Conservation (phyloP, 2,329 filamentous ascomycete species). For the Phialophora tarda region DNA sequence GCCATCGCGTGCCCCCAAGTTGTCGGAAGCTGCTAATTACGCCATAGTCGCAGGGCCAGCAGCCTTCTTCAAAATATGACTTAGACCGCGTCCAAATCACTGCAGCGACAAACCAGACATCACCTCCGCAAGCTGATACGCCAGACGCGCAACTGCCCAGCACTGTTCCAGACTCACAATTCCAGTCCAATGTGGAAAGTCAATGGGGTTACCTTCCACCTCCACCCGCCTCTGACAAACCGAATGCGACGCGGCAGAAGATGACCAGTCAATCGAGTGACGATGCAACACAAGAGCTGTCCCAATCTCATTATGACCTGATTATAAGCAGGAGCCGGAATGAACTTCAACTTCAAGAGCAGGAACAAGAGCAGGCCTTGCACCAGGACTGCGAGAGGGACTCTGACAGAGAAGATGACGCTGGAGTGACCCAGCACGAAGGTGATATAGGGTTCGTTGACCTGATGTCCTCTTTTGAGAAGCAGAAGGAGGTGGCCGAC, state of each 20-base stretch:
- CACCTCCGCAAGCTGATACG: neutral
- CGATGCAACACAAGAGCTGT: slow-evolving; percentile 53
- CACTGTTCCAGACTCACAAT: slow-evolving; percentile 37
- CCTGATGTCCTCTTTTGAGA: slow-evolving; percentile 48
- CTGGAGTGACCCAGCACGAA: slow-evolving; percentile 48
- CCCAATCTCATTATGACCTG: slow-evolving; percentile 52
- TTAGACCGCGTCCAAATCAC: slow-evolving; percentile 8
- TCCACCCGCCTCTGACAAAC: slow-evolving; percentile 10
- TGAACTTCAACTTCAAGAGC: slow-evolving; percentile 37
- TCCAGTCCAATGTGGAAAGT: slow-evolving; percentile 22
- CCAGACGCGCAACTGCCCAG: slow-evolving; percentile 33
- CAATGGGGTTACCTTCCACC: slow-evolving; percentile 18
- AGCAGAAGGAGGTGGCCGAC: slow-evolving; percentile 20
- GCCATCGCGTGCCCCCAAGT: neutral
- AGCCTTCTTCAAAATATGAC: slow-evolving; percentile 23
- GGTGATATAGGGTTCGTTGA: slow-evolving; percentile 53
- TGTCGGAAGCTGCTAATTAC: slow-evolving; percentile 29
- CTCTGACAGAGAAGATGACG: slow-evolving; percentile 42
- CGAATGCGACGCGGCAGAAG: slow-evolving; percentile 29
- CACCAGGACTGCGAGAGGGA: slow-evolving; percentile 19
- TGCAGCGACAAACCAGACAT: neutral
- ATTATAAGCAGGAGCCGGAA: slow-evolving; percentile 48
- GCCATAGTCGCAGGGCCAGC: slow-evolving; percentile 28
- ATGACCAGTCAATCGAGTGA: slow-evolving; percentile 47
- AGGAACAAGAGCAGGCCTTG: slow-evolving; percentile 10